These are phyloP conservation scores for Alternaria conjuncta DNA, from an alignment of 2,329 filamentous ascomycete species.

Conservation along the genomic window DNA sequence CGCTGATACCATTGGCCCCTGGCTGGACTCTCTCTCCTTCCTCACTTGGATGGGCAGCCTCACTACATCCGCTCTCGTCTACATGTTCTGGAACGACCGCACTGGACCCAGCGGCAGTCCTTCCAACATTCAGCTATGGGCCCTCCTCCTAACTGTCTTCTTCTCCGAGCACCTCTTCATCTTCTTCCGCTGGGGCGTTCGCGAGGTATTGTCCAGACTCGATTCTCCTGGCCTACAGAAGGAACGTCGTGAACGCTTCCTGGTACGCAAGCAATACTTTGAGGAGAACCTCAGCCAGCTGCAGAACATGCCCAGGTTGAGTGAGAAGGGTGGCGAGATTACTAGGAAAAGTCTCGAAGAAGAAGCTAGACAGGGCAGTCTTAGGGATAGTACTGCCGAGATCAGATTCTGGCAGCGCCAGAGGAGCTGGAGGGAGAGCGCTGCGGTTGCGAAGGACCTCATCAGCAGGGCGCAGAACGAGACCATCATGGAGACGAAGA, in stretches of 20 bases:
- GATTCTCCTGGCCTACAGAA: constrained; percentile 87
- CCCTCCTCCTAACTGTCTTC: constrained; percentile 79
- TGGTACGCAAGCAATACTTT: constrained; percentile 79
- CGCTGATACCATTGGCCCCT: constrained; percentile 92
- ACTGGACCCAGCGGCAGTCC: constrained; percentile 71
- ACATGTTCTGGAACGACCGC: constrained; percentile 78
- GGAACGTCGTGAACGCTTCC: constrained; percentile 80
- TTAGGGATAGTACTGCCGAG: constrained; percentile 52
- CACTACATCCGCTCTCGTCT: constrained; percentile 85
- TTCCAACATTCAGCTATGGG: constrained; percentile 77
- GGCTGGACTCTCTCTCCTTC: constrained; percentile 84
- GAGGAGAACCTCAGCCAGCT: constrained; percentile 72
- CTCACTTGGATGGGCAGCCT: constrained; percentile 93
- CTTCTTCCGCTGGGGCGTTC: constrained; percentile 74
- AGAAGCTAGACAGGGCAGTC: constrained; percentile 52
- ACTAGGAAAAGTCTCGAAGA: constrained; percentile 70
- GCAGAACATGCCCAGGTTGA: constrained; percentile 50
- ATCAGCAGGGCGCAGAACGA: constrained; percentile 53
- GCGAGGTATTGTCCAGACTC: constrained; percentile 75
- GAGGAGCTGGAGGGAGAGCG: constrained; percentile 58
- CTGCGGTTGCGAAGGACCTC: constrained; percentile 57
- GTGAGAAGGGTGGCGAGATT: constrained; percentile 62
- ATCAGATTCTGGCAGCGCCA: constrained; percentile 62
- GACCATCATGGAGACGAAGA: constrained; percentile 45
- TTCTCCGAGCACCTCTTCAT: constrained; percentile 91